phyloP scores from a whole-genome alignment of 495 filamentous ascomycete genomes.

The Parathielavia appendiculata region DNA sequence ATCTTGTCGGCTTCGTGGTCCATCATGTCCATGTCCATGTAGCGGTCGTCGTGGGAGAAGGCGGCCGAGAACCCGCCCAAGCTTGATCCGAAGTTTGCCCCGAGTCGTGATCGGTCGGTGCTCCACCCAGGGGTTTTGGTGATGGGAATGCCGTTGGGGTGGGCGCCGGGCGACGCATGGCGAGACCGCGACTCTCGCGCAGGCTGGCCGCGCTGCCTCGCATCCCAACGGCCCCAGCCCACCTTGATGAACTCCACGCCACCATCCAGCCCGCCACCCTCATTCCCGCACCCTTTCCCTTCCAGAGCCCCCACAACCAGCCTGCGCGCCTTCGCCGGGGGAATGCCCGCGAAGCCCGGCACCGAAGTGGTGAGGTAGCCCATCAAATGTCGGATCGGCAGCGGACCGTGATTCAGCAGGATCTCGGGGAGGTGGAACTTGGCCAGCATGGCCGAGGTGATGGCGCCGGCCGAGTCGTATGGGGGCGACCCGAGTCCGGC shows the following conservation, averaged over 20 bases:
- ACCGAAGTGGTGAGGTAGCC: slow-evolving; percentile 87
- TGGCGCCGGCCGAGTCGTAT: slow-evolving; percentile 70
- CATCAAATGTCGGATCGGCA: slow-evolving; percentile 94
- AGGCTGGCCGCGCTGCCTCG: slow-evolving; percentile 63
- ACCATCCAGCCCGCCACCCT: slow-evolving; percentile 60
- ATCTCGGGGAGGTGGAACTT: slow-evolving; percentile 90
- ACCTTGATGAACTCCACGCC: slow-evolving; percentile 93
- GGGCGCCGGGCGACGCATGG: slow-evolving; percentile 44
- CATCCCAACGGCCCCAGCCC: slow-evolving; percentile 96
- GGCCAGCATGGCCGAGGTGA: slow-evolving; percentile 81
- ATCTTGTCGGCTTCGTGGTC: slow-evolving; percentile 93
- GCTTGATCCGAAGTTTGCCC: slow-evolving; percentile 50
- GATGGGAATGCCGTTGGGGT: slow-evolving; percentile 63
- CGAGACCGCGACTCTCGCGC: slow-evolving; percentile 45
- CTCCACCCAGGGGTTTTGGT: slow-evolving; percentile 46
- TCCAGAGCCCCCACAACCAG: slow-evolving; percentile 82
- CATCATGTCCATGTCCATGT: slow-evolving; percentile 57
- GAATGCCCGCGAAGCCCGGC: slow-evolving; percentile 86
- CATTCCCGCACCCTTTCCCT: slow-evolving; percentile 58
- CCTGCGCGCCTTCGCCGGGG: slow-evolving; percentile 85
- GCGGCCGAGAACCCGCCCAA: slow-evolving; percentile 49
- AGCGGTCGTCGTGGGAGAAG: slow-evolving; percentile 64
- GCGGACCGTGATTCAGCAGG: slow-evolving; percentile 77
- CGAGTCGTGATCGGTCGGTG: slow-evolving; percentile 44
- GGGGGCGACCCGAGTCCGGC: slow-evolving; percentile 45